phyloP scores from a whole-genome alignment of 345 rosid species.

The Nasturtium officinale region DNA sequence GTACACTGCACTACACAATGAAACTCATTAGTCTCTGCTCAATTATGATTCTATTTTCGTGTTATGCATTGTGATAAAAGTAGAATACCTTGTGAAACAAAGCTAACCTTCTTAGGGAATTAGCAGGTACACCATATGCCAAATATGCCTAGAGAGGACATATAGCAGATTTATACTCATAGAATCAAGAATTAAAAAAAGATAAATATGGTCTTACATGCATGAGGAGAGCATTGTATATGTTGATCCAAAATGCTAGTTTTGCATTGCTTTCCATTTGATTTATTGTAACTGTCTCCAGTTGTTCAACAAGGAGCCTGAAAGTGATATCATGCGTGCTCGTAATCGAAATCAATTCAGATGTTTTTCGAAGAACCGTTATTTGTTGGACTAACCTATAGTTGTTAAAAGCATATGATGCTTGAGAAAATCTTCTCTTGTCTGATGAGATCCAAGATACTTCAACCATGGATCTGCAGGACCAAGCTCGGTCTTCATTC shows the following conservation, averaged over 20 bases:
- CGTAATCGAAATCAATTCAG: background rate
- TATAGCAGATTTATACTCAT: background rate
- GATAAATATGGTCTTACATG: slow-evolving; percentile 57
- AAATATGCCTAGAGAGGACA: slow-evolving; percentile 66
- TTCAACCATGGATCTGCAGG: slow-evolving; percentile 72
- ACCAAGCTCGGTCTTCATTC: slow-evolving; percentile 62
- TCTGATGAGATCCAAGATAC: slow-evolving; percentile 77
- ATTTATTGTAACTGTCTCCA: slow-evolving; percentile 62
- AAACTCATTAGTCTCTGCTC: slow-evolving; percentile 42
- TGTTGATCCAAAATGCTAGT: slow-evolving; percentile 87
- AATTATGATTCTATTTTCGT: background rate
- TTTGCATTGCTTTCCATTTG: slow-evolving; percentile 66
- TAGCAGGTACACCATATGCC: slow-evolving; percentile 78
- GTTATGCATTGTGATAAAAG: background rate
- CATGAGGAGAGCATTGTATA: slow-evolving; percentile 91
- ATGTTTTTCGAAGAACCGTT: background rate
- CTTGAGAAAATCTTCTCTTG: slow-evolving; percentile 62
- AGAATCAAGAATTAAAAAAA: slow-evolving; percentile 7
- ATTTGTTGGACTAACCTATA: slow-evolving; percentile 56
- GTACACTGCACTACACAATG: slow-evolving; percentile 78
- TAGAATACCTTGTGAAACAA: slow-evolving; percentile 87
- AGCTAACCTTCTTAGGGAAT: slow-evolving; percentile 73
- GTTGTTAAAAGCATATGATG: slow-evolving; percentile 71
- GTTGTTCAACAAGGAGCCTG: slow-evolving; percentile 88
- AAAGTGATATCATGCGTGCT: slow-evolving; percentile 29